Evolutionary conservation across 73 alveolate species (phyloP).

Genomic region (Blepharisma japonicum): DNA sequence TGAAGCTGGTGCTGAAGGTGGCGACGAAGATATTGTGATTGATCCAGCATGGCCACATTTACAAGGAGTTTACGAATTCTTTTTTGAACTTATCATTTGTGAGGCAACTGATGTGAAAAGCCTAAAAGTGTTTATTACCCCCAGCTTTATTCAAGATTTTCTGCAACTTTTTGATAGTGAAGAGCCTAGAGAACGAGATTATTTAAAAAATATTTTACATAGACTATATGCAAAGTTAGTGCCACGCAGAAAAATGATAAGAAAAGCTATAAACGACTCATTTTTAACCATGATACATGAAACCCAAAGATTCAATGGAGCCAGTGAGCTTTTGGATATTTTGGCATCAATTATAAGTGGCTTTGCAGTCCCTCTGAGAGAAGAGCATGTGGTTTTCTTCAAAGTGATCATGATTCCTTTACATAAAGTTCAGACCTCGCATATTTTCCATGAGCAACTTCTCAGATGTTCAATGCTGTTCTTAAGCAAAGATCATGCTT

Average conservation of each 20-base stretch:
- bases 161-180: conserved; percentile 76
- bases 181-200: conserved; percentile 70
- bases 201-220: conserved; percentile 74
- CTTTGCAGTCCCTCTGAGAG: conserved; percentile 90
- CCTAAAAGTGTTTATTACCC: conserved; percentile 61
- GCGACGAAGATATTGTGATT: conserved; percentile 32
- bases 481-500: conserved; percentile 69
- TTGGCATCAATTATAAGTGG: conserved; percentile 85
- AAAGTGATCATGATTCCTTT: conserved; percentile 82
- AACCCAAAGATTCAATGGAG: conserved; percentile 87
- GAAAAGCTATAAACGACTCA: conserved; percentile 87
- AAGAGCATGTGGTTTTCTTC: conserved; percentile 87
- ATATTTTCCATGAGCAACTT: conserved; percentile 79
- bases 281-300: conserved; percentile 81
- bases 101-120: conserved; percentile 64
- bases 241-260: conserved; percentile 78
- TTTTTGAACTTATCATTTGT: conserved; percentile 57
- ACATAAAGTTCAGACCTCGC: conserved; percentile 84
- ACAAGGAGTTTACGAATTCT: conserved; percentile 69
- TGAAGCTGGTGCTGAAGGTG: conserved; percentile 64
- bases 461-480: conserved; percentile 85
- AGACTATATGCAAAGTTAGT: conserved; percentile 80
- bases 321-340: conserved; percentile 81
- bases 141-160: conserved; percentile 59
- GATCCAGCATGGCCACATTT: conserved; percentile 84